phyloP scores from a whole-genome alignment of 257 asterid species.

The Euphrasia confusa region DNA sequence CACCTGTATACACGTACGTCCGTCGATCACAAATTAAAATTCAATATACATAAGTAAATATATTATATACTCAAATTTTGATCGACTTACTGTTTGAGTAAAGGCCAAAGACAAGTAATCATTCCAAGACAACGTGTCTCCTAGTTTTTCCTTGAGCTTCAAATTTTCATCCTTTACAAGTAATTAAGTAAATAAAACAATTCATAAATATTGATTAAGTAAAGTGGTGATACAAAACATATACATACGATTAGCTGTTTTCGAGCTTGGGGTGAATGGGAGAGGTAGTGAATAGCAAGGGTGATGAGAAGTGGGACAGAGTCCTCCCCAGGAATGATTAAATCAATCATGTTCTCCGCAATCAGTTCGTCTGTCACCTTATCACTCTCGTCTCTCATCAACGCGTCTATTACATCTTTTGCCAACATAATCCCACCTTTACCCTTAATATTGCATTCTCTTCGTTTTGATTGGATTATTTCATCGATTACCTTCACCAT shows the following conservation, averaged over 20 bases:
- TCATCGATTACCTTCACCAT: slow-evolving; percentile 62
- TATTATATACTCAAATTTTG: too few relatives aligned
- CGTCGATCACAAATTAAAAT: too few relatives aligned
- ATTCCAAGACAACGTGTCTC: slow-evolving; percentile 52
- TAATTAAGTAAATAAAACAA: background rate
- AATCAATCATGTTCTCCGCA: slow-evolving; percentile 74
- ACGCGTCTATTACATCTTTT: slow-evolving; percentile 65
- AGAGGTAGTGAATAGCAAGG: slow-evolving; percentile 76
- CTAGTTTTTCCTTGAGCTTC: slow-evolving; percentile 50
- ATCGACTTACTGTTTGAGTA: slow-evolving; percentile 75
- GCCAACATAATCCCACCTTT: slow-evolving; percentile 15
- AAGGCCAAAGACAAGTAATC: slow-evolving; percentile 71
- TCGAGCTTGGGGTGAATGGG: slow-evolving; percentile 72
- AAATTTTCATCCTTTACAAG: slow-evolving; percentile 67
- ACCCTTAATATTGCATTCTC: too few relatives aligned
- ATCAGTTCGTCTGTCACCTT: slow-evolving; percentile 60
- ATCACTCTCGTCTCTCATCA: slow-evolving; percentile 49
- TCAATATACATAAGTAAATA: too few relatives aligned
- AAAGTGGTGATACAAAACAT: too few relatives aligned
- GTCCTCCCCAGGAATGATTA: slow-evolving; percentile 97
- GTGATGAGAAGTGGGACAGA: slow-evolving; percentile 87
- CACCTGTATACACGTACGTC: slow-evolving; percentile 35
- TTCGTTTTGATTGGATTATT: slow-evolving; percentile 51
- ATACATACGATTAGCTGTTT: slow-evolving; percentile 52
- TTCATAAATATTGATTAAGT: background rate